Percentiles rank a stretch among this genome's conserved stretches.
phyloP scores from a whole-genome alignment of 257 asterid species.

The Gentiana straminea region DNA sequence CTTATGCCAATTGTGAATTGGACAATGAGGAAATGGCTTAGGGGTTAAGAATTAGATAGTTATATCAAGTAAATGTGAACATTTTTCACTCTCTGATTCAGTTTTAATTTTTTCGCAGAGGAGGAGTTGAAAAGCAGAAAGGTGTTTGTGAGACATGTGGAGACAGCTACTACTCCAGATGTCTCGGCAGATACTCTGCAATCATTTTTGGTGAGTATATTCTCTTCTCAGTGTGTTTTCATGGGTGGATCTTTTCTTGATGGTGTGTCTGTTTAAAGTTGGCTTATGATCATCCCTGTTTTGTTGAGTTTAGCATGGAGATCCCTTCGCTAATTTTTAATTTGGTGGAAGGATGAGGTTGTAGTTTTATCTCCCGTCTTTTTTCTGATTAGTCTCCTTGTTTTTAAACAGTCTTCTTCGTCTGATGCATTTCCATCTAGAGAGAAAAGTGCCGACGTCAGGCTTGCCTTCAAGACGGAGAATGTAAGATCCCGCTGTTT shows the following conservation, averaged over 20 bases:
- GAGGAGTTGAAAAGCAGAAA: conserved; percentile 52
- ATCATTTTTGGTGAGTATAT: conserved; percentile 58
- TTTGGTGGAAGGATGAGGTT: too few relatives aligned
- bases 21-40: not conserved
- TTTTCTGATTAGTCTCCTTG: conserved; percentile 14
- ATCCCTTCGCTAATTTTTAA: not conserved
- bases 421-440: conserved; percentile 22
- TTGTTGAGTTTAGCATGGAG: not conserved
- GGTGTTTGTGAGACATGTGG: conserved; percentile 70
- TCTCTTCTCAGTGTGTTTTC: conserved; percentile 4
- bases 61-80: not conserved
- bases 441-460: conserved; percentile 33
- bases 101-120: conserved; percentile 25
- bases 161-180: conserved; percentile 56
- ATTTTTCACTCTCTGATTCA: conserved; percentile 2
- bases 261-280: not conserved
- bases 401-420: conserved; percentile 43
- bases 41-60: not conserved
- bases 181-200: conserved; percentile 52
- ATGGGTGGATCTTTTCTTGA: not conserved
- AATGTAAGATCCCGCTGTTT: conserved; percentile 38
- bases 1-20: not conserved
- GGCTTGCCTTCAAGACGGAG: conserved; percentile 39
- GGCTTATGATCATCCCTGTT: not conserved
- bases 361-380: not conserved